These are phyloP conservation scores for bread wheat (Triticum aestivum) DNA, from an alignment of 176 grass and related monocot species.

Conservation along the genomic window DNA sequence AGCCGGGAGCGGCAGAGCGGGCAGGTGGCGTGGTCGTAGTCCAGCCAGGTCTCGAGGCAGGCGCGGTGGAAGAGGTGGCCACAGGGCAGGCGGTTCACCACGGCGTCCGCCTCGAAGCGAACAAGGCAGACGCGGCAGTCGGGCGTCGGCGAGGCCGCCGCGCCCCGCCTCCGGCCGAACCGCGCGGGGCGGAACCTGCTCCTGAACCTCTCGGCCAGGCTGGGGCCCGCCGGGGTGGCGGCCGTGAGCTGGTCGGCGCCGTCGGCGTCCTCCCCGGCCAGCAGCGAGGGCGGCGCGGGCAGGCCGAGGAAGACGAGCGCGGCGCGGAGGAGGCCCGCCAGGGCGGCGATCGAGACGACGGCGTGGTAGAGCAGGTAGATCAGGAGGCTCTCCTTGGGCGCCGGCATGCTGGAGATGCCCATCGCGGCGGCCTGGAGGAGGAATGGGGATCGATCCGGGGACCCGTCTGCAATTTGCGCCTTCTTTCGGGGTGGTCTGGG, in stretches of 20 bases:
- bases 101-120: constrained; percentile 62
- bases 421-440: constrained; percentile 26
- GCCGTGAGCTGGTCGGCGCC: constrained; percentile 19
- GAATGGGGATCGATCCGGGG: not conserved
- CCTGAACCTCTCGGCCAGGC: constrained; percentile 41
- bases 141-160: not conserved
- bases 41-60: constrained; percentile 84
- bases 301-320: constrained; percentile 53
- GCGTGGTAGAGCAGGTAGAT: constrained; percentile 69
- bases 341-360: constrained; percentile 53
- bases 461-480: constrained; percentile 22
- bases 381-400: constrained; percentile 73
- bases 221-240: not conserved
- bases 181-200: constrained; percentile 38
- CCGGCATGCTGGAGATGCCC: constrained; percentile 80
- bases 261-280: not conserved
- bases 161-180: constrained; percentile 29
- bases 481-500: not conserved
- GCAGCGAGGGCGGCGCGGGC: constrained; percentile 6
- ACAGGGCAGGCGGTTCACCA: constrained; percentile 76
- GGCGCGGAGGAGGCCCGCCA: constrained; percentile 54
- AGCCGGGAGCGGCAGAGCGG: constrained; percentile 70
- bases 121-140: constrained; percentile 75
- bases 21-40: constrained; percentile 84
- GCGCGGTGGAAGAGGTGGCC: constrained; percentile 79